phyloP scores from a whole-genome alignment of 2,329 filamentous ascomycete species.

The Sordariomycetes sp. region DNA sequence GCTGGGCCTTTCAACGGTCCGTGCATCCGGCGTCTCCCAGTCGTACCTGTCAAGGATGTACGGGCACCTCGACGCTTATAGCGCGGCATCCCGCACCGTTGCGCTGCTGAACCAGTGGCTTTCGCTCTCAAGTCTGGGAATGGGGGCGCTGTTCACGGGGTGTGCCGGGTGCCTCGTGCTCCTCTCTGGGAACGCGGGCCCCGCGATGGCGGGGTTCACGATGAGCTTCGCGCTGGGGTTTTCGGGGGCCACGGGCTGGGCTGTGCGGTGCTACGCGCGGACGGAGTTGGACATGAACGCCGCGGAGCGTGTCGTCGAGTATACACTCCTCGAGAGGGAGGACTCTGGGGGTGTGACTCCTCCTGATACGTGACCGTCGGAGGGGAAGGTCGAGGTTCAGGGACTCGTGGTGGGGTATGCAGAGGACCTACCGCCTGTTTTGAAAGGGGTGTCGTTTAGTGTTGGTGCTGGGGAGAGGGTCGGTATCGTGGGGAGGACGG shows the following conservation, averaged over 20 bases:
- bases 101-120: conserved; percentile 71
- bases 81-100: conserved; percentile 50
- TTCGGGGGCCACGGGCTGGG: conserved; percentile 48
- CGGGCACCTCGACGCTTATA: conserved; percentile 53
- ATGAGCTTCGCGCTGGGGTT: conserved; percentile 63
- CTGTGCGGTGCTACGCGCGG: conserved; percentile 53
- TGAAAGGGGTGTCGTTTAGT: conserved; percentile 55
- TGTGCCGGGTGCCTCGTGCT: conserved; percentile 37
- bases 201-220: conserved; percentile 62
- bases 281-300: conserved; percentile 71
- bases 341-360: conserved; percentile 45
- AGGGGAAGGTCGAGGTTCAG: conserved; percentile 60
- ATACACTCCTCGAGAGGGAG: conserved; percentile 56
- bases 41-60: conserved; percentile 61
- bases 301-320: conserved; percentile 64
- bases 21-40: conserved; percentile 57
- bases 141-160: conserved; percentile 53
- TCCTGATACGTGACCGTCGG: conserved; percentile 61
- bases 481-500: conserved; percentile 67
- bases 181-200: conserved; percentile 47
- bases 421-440: conserved; percentile 53
- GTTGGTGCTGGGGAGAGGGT: conserved; percentile 56
- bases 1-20: conserved; percentile 60
- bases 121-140: conserved; percentile 54
- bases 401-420: conserved; percentile 63